These are phyloP conservation scores for Fusarium sp. DNA, from an alignment of 2,329 filamentous ascomycete species.

Conservation along the genomic window DNA sequence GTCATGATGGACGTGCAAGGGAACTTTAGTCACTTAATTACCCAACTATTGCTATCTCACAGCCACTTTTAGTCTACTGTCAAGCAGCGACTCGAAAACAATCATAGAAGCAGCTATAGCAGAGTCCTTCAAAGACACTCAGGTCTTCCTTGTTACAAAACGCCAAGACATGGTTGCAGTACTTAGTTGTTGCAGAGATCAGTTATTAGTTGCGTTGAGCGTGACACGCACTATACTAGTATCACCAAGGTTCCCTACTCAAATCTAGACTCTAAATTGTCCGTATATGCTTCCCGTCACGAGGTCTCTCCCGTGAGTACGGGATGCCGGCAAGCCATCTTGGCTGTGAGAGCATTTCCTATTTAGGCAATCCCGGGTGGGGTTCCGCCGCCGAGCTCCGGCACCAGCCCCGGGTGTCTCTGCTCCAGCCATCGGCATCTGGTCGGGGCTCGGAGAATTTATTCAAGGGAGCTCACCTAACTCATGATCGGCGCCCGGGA, in stretches of 20 bases:
- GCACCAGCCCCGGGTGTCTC: constrained; percentile 17
- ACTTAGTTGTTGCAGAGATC: background rate
- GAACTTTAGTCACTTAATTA: background rate
- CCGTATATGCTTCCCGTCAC: constrained; percentile 9
- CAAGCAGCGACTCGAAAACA: background rate
- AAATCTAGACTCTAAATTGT: background rate
- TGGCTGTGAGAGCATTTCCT: constrained; percentile 16
- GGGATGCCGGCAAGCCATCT: background rate
- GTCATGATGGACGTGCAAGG: background rate
- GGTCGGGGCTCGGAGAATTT: background rate
- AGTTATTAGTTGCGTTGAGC: background rate
- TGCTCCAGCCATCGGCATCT: background rate
- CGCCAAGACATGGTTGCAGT: background rate
- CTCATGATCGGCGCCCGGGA: background rate
- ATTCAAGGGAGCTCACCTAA: background rate
- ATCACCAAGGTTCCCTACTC: background rate
- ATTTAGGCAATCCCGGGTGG: constrained; percentile 32
- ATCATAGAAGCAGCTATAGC: background rate
- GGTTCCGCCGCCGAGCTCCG: constrained; percentile 14
- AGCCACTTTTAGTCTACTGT: background rate
- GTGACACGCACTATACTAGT: background rate
- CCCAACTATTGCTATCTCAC: background rate
- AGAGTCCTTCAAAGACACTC: background rate
- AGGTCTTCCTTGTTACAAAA: background rate
- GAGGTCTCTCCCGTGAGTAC: background rate